Evolutionary conservation across 306 rosid genomes (phyloP), one percentile per base, ranked within the genome.

Genomic region (Styphnolobium japonicum): DNA sequence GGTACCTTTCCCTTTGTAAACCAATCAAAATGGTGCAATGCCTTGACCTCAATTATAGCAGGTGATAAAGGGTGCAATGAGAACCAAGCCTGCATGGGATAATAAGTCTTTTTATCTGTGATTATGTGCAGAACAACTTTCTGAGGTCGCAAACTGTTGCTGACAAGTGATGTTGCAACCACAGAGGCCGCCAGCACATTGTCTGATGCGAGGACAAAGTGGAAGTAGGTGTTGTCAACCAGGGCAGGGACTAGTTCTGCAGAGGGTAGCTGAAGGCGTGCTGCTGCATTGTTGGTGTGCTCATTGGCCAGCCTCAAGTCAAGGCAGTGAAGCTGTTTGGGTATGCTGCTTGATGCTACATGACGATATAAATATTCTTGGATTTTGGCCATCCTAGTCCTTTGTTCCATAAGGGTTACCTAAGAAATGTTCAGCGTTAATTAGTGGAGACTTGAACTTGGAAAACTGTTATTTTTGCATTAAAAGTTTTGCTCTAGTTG

Each of bases 1-100:
- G 99, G 99, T 29, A 96, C 99, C 83, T 91, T 91, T 42, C 99
- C 99, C 78, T 96, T 96, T 7, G 93, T 39, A 61, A 93, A 86
- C 99, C 99, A 96, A 77, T 93, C 99, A 31, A 96, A 96, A 85
- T 96, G 99, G 87, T 96, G 98, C 92, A 96, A 83, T 18, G 99
- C 92, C 88, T 96, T 96, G 76, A 96, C 99, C 90, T 96, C 99
- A 78, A 96, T 88, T 67, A 96, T 87, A 3, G 99, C 98, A 53
- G 99, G 99, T 6, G 86, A 78, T 29, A 96, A 73, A 34, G 97
- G 80, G 81, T 96, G 98, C 81, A 96, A 70, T 15, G 98, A 93
- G 86, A 96, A 96, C 99, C 98, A 96, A 31, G 99, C 99, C 74
- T 96, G 99, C 99, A 96, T 96, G 0, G 99, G 98, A 78, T 86